Percentiles rank a stretch among this genome's conserved stretches.
Conservation (phyloP, 805 yeast species). For the Kockiozyma suomiensis region DNA sequence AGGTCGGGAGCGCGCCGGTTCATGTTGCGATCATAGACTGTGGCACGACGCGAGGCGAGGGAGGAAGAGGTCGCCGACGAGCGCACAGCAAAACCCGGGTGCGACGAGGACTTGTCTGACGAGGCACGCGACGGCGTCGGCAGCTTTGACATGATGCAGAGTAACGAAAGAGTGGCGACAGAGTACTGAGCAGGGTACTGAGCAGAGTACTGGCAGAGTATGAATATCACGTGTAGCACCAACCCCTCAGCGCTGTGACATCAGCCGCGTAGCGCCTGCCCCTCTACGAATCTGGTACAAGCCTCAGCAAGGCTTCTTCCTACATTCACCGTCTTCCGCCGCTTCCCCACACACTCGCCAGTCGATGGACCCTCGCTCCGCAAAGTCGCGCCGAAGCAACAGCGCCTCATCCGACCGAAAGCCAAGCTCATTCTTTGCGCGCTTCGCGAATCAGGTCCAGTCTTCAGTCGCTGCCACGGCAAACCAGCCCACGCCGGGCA, state of each 20-base stretch:
- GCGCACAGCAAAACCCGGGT: neutral
- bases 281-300: no score
- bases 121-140: slow-evolving; percentile 9
- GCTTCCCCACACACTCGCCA: neutral
- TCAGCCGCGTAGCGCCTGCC: no score
- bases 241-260: no score
- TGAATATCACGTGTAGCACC: no score
- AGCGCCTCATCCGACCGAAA: slow-evolving; percentile 2
- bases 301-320: neutral
- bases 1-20: slow-evolving; percentile 69
- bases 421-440: slow-evolving; percentile 18
- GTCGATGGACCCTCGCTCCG: slow-evolving; percentile 6
- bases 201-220: no score
- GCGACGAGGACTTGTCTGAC: slow-evolving; percentile 6
- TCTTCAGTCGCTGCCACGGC: slow-evolving; percentile 9
- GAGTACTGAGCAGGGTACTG: no score
- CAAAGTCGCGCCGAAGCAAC: slow-evolving; percentile 4
- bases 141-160: neutral
- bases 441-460: slow-evolving; percentile 13
- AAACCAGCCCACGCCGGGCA: slow-evolving; percentile 5
- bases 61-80: neutral
- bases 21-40: slow-evolving; percentile 69
- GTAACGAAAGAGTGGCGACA: no score
- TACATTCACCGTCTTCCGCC: neutral
- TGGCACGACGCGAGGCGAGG: slow-evolving; percentile 7